A percentile compares a stretch with the other conserved stretches of the same genome.
Evolutionary conservation across 1,284 basidiomycete genomes (phyloP).

Genomic region (Leccinum fallax): DNA sequence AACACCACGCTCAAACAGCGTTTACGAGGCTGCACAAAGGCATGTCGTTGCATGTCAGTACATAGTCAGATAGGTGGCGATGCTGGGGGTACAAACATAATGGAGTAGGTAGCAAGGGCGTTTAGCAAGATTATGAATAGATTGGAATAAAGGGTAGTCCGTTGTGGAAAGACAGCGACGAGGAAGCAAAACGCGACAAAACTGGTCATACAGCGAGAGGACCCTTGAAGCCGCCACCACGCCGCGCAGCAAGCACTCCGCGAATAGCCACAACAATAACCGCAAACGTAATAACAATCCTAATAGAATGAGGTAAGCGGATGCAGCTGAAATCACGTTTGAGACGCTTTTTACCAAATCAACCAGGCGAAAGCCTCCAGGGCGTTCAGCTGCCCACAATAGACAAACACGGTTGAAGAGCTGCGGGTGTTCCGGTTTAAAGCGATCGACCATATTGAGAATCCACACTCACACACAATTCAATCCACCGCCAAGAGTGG

Average conservation of each 20-base stretch:
- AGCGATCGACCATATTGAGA: not conserved
- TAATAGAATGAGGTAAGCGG: constrained; percentile 26
- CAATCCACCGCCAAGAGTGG: constrained; percentile 62
- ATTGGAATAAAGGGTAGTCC: not conserved
- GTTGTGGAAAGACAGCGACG: constrained; percentile 8
- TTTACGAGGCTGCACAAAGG: constrained; percentile 4
- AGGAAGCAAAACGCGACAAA: not conserved
- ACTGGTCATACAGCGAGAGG: constrained; percentile 39
- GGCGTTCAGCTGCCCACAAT: constrained; percentile 69
- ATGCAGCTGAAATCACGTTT: not conserved
- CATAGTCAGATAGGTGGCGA: not conserved
- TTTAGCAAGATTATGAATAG: constrained; percentile 15
- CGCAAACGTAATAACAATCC: constrained; percentile 57
- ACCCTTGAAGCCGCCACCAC: constrained; percentile 60
- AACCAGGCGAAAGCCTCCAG: constrained; percentile 63
- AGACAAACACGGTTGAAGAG: constrained; percentile 48
- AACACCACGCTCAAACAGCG: constrained; percentile 10
- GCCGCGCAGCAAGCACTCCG: constrained; percentile 50
- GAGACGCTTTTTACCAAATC: constrained; percentile 48
- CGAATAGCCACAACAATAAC: constrained; percentile 56
- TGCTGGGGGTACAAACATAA: not conserved
- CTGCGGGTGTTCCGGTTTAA: constrained; percentile 21
- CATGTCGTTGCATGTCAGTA: not conserved
- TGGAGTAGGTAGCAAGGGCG: constrained; percentile 4
- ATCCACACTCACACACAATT: constrained; percentile 59